phyloP scores from a whole-genome alignment of 1,284 basidiomycete genomes.

The Pseudozyma sp. region DNA sequence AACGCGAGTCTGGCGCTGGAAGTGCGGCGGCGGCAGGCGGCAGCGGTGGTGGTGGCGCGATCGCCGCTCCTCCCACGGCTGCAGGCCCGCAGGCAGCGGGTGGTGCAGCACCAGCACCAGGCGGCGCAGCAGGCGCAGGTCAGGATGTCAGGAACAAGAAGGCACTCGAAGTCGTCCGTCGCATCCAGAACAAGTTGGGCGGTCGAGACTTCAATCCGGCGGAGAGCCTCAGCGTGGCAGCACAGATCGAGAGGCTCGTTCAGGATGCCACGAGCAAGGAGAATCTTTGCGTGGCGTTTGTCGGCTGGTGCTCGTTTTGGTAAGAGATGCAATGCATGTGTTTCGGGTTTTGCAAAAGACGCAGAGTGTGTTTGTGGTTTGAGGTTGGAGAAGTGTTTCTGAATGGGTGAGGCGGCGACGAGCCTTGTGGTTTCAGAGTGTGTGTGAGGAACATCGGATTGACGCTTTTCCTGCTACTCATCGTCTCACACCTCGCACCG shows the following conservation, averaged over 20 bases:
- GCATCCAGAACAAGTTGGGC: constrained; percentile 66
- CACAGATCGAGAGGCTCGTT: constrained; percentile 63
- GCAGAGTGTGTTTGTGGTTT: no score
- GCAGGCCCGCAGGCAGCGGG: not conserved
- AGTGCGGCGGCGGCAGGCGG: not conserved
- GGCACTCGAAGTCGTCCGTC: constrained; percentile 64
- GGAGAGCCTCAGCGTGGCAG: constrained; percentile 51
- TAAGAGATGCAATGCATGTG: constrained; percentile 8
- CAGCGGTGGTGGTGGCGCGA: constrained; percentile 3
- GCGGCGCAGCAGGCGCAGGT: not conserved
- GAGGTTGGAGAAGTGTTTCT: no score
- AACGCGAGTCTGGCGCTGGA: constrained; percentile 3
- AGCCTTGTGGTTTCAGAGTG: no score
- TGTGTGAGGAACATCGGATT: no score
- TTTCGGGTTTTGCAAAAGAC: no score
- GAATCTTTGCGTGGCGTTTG: constrained; percentile 66
- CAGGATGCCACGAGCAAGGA: constrained; percentile 65
- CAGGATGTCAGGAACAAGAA: constrained; percentile 61
- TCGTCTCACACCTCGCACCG: no score
- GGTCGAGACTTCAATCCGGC: constrained; percentile 65
- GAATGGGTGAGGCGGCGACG: no score
- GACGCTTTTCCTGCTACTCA: no score
- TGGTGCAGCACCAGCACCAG: not conserved
- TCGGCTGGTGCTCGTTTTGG: constrained; percentile 67
- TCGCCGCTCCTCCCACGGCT: constrained; percentile 1